Conservation (phyloP, 768 basidiomycete species). For the Cystobasidium tubakii region DNA sequence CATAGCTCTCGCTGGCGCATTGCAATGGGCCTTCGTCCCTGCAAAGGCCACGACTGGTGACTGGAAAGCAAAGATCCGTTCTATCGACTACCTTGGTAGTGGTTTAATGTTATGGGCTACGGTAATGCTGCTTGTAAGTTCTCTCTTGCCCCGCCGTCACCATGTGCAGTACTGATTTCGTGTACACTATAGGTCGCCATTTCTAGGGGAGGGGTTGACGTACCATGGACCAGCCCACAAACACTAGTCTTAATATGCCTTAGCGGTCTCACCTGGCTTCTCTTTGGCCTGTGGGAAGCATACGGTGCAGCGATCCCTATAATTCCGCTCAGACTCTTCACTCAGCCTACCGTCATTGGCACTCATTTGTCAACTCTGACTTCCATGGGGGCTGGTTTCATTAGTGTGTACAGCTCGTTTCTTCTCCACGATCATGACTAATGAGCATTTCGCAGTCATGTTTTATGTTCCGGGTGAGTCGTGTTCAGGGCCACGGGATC, state of each 20-base stretch:
- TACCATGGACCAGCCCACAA: constrained; percentile 2
- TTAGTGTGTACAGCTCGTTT: not conserved
- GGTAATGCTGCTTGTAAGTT: not conserved
- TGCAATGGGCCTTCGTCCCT: constrained; percentile 8
- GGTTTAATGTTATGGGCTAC: not conserved
- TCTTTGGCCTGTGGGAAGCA: constrained; percentile 7
- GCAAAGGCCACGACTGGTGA: constrained; percentile 15
- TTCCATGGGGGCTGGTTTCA: constrained; percentile 16
- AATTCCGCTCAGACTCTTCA: constrained; percentile 9
- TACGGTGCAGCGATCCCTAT: constrained; percentile 12
- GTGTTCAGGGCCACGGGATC: too few species aligned
- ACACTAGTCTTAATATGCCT: not conserved
- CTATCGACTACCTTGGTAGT: constrained; percentile 12
- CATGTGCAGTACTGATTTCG: not conserved
- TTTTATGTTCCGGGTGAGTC: not conserved
- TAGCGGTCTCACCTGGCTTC: not conserved
- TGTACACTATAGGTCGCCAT: not conserved
- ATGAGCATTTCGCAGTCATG: not conserved
- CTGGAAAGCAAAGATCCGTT: constrained; percentile 4
- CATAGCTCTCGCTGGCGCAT: not conserved
- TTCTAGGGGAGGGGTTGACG: constrained; percentile 12
- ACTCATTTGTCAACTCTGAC: constrained; percentile 10
- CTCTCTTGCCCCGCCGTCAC: not conserved
- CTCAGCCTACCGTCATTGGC: not conserved
- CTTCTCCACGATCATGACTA: not conserved